These are phyloP conservation scores for Eucalyptus guilfoylei DNA, from an alignment of 345 rosid genomes.

Conservation along the genomic window DNA sequence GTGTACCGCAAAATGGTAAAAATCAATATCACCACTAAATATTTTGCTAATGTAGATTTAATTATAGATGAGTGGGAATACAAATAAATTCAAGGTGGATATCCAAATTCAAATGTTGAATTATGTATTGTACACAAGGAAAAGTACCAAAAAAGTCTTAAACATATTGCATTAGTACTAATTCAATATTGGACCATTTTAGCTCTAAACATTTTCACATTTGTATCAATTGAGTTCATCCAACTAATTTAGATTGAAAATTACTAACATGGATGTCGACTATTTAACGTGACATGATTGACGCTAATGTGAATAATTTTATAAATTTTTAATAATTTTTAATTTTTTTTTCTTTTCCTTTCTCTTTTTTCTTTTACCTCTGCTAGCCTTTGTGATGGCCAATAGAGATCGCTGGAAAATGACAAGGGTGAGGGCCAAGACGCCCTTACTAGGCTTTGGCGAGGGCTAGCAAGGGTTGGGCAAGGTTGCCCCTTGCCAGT, in stretches of 20 bases:
- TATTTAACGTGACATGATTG: accelerated
- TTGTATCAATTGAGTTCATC: too few relatives aligned
- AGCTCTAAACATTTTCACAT: neutral
- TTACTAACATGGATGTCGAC: accelerated
- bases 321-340: too few relatives aligned
- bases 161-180: too few relatives aligned
- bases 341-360: too few relatives aligned
- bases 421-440: neutral
- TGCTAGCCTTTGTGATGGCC: neutral
- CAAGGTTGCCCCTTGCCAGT: accelerated
- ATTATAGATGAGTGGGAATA: too few relatives aligned
- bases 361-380: neutral
- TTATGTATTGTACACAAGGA: neutral
- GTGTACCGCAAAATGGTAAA: neutral
- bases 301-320: too few relatives aligned
- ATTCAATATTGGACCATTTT: too few relatives aligned
- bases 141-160: neutral
- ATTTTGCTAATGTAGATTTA: neutral
- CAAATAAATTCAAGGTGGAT: neutral
- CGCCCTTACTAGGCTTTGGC: neutral
- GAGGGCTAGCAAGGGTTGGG: neutral
- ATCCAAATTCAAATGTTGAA: neutral
- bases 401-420: too few relatives aligned
- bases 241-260: too few relatives aligned
- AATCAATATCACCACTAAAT: neutral